A percentile compares a stretch with the other conserved stretches of the same genome.
phyloP scores from a whole-genome alignment of 2,329 filamentous ascomycete species.

The Botrytis fabae region DNA sequence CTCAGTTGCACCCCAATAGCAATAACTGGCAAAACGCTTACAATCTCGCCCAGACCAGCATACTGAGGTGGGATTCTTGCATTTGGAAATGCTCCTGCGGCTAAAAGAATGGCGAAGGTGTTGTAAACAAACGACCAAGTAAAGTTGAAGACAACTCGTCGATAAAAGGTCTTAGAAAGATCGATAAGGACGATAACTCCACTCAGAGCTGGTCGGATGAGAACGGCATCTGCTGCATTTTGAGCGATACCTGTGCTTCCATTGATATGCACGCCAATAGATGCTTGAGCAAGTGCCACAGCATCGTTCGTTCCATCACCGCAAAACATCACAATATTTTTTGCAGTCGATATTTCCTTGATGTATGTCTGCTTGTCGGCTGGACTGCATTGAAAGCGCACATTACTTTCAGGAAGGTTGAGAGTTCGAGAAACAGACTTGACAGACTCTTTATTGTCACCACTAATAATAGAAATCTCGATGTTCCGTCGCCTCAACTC shows the following conservation, averaged over 20 bases:
- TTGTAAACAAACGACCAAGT: too few species aligned
- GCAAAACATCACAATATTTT: constrained; percentile 60
- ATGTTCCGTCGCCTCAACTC: too few species aligned
- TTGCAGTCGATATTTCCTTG: constrained; percentile 15
- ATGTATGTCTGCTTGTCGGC: constrained; percentile 36
- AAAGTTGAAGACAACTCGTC: too few species aligned
- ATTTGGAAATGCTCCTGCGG: too few species aligned
- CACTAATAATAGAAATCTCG: constrained; percentile 43
- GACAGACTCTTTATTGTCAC: constrained; percentile 46
- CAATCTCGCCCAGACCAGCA: too few species aligned
- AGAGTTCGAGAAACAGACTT: constrained; percentile 49
- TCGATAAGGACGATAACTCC: constrained; percentile 58
- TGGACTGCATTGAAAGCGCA: constrained; percentile 41
- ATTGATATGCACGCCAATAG: constrained; percentile 69
- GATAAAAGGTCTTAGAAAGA: neutral
- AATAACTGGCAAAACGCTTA: too few species aligned
- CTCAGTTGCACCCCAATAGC: too few species aligned
- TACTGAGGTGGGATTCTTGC: too few species aligned
- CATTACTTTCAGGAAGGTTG: constrained; percentile 35
- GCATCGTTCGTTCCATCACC: constrained; percentile 83
- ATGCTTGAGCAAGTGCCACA: constrained; percentile 67
- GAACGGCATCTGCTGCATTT: constrained; percentile 66
- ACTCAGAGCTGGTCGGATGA: constrained; percentile 57
- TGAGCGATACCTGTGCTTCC: constrained; percentile 63
- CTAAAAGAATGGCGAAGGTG: too few species aligned